These are phyloP conservation scores for Galium porrigens DNA, from an alignment of 305 asterid species.

Conservation along the genomic window DNA sequence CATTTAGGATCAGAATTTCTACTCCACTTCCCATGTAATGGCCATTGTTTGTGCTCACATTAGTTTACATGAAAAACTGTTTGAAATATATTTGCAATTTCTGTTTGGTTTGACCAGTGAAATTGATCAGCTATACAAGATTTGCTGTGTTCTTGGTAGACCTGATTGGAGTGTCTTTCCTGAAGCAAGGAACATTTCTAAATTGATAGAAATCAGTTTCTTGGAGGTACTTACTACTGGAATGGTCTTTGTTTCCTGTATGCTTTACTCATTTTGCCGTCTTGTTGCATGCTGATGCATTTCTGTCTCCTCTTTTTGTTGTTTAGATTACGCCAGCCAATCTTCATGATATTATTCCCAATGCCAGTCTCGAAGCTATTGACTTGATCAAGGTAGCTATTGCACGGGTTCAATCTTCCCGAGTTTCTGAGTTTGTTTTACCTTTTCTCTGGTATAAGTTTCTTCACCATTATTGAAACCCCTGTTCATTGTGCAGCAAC, in stretches of 20 bases:
- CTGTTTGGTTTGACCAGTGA: slow-evolving; percentile 40
- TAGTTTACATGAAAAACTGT: slow-evolving; percentile 11
- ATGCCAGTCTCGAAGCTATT: slow-evolving; percentile 74
- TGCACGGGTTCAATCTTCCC: neutral
- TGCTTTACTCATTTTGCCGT: neutral
- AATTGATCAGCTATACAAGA: slow-evolving; percentile 85
- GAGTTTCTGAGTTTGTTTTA: neutral
- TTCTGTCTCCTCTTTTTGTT: slow-evolving; percentile 15
- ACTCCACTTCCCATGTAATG: neutral
- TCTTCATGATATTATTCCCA: slow-evolving; percentile 58
- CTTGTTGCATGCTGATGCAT: slow-evolving; percentile 1
- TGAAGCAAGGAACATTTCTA: slow-evolving; percentile 52
- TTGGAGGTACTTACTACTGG: slow-evolving; percentile 43
- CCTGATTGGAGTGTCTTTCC: slow-evolving; percentile 77
- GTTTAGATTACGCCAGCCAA: slow-evolving; percentile 44
- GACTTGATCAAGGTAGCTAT: slow-evolving; percentile 67
- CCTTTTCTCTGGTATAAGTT: slow-evolving; percentile 1
- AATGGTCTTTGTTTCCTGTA: slow-evolving; percentile 12
- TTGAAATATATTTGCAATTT: slow-evolving; percentile 2
- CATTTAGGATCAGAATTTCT: neutral
- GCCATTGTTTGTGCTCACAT: neutral
- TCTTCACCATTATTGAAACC: slow-evolving; percentile 6
- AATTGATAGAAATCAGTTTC: slow-evolving; percentile 40
- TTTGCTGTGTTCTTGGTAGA: slow-evolving; percentile 72
- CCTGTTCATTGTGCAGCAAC: slow-evolving; percentile 44